phyloP scores from a whole-genome alignment of 148 eudicot genomes.

The Persicaria maculosa region DNA sequence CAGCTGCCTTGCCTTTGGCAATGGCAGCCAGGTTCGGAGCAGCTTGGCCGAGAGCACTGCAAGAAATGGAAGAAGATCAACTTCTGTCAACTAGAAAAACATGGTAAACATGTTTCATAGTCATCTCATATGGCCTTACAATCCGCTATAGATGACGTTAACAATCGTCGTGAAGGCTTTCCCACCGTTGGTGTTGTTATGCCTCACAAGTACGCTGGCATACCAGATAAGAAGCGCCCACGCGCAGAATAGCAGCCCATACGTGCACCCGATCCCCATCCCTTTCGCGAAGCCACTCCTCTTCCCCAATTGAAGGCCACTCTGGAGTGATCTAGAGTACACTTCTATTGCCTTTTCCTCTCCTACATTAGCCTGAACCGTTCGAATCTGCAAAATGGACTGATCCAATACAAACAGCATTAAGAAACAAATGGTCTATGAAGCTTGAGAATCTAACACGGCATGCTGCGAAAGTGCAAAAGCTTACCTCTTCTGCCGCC shows the following conservation, averaged over 20 bases:
- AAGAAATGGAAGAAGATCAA: background rate
- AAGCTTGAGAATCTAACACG: background rate
- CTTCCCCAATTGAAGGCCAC: conserved; percentile 46
- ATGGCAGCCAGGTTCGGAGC: conserved; percentile 64
- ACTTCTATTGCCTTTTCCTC: conserved; percentile 47
- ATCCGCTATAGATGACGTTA: conserved; percentile 64
- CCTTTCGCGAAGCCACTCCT: conserved; percentile 71
- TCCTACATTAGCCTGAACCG: conserved; percentile 63
- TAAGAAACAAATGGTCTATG: background rate
- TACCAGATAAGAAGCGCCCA: conserved; percentile 76
- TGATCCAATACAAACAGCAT: conserved; percentile 20
- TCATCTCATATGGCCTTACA: conserved; percentile 34
- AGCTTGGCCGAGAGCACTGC: conserved; percentile 78
- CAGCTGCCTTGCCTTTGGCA: conserved; percentile 57
- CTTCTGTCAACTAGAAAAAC: background rate
- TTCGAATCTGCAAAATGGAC: conserved; percentile 63
- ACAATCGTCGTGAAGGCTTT: conserved; percentile 66
- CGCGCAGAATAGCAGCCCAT: conserved; percentile 48
- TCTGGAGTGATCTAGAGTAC: conserved; percentile 42
- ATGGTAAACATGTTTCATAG: background rate
- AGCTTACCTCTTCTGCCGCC: conserved; percentile 58
- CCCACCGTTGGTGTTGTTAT: conserved; percentile 51
- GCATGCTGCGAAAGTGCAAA: background rate
- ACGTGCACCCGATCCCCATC: conserved; percentile 59
- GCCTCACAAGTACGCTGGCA: conserved; percentile 53